These are phyloP conservation scores for Aspergillus texensis DNA, from an alignment of 2,329 filamentous ascomycete species.

Conservation along the genomic window DNA sequence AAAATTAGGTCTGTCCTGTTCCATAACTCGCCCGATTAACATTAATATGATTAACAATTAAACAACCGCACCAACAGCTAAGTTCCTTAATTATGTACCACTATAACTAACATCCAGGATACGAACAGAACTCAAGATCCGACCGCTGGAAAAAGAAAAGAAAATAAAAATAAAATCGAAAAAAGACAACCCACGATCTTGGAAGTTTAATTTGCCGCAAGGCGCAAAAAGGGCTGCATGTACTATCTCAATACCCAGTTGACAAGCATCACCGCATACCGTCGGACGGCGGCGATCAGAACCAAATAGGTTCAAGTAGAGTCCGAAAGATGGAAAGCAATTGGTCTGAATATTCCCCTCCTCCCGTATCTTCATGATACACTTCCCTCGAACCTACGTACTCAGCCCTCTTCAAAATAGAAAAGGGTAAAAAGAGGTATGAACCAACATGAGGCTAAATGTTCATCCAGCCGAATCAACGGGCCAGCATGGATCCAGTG, in stretches of 20 bases:
- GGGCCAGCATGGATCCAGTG: neutral
- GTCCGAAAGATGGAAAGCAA: neutral
- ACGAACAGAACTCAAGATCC: neutral
- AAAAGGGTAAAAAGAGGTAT: neutral
- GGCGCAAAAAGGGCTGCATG: neutral
- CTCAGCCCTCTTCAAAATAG: neutral
- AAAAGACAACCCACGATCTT: neutral
- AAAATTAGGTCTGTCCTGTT: neutral
- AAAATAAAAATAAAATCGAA: neutral
- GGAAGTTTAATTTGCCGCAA: neutral
- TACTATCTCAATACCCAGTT: neutral
- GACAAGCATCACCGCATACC: slow-evolving; percentile 1
- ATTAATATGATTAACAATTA: neutral
- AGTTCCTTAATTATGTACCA: neutral
- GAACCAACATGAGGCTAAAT: slow-evolving; percentile 1
- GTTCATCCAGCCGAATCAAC: neutral
- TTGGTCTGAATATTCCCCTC: neutral
- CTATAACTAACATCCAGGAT: neutral
- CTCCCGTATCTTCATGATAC: neutral
- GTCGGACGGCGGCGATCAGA: neutral
- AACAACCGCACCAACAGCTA: neutral
- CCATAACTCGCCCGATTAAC: neutral
- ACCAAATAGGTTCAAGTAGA: no score
- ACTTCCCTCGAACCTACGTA: neutral
- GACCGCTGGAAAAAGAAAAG: neutral